Evolutionary conservation across 495 filamentous ascomycete species (phyloP), one percentile per base, ranked within the genome.

Genomic region (Lasiosphaeris hirsuta): DNA sequence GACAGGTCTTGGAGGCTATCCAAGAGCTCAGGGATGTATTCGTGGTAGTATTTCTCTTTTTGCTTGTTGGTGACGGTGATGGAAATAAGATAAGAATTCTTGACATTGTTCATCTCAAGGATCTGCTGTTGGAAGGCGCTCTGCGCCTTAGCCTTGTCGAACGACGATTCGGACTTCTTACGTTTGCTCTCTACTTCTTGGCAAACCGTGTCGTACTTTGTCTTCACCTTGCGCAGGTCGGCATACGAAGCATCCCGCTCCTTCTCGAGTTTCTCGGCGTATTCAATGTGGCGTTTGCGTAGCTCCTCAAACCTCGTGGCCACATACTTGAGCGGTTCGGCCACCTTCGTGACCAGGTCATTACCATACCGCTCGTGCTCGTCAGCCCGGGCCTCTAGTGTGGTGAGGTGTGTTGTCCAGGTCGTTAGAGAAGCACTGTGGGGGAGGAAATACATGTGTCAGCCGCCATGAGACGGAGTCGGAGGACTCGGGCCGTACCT

Each of bases 51-150:
- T 68, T 85, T 90, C 69, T 96, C 90, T 75, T 97, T 97, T 65
- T 96, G 85, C 70, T 90, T 92, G 73, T 99, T 99, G 38, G 93
- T 92, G 42, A 96, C 89, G 67, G 93, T 94, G 76, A 99, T 95
- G 53, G 83, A 82, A 60, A 99, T 93, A 38, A 99, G 76, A 65
- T 99, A 99, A 1, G 90, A 91, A 66, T 97, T 99, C 88, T 99
- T 99, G 65, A 89, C 83, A 68, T 97, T 97, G 71, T 90, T 86
- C 95, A 97, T 97, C 53, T 97, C 93, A 40, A 84, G 65, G 39
- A 92, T 76, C 69, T 97, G 92, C 65, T 94, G 89, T 64, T 95
- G 90, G 69, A 94, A 97, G 14, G 87, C 84, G 63, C 82, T 84
- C 69, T 96, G 90, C 7, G 95, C 92, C 73, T 97, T 99, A 30